These are phyloP conservation scores for Rhynchosporium agropyri DNA, from an alignment of 2,329 filamentous ascomycete genomes.

Conservation along the genomic window DNA sequence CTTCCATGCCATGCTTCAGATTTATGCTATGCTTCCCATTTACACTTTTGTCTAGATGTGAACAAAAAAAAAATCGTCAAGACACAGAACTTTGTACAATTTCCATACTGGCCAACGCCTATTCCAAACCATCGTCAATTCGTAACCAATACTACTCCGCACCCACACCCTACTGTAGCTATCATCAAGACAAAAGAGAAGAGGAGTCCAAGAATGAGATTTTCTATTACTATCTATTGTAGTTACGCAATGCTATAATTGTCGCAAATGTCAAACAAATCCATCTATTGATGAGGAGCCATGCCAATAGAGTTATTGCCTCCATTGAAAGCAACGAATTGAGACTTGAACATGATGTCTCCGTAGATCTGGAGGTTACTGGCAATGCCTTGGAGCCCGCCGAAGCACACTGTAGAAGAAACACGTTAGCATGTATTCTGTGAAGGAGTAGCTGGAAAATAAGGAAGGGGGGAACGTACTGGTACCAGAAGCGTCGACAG, in stretches of 20 bases:
- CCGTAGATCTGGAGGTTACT: conserved; percentile 62
- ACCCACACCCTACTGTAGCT: neutral
- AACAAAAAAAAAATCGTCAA: conserved; percentile 1
- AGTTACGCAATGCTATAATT: neutral
- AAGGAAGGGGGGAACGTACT: conserved; percentile 47
- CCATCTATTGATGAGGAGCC: conserved; percentile 44
- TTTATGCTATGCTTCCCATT: conserved; percentile 7
- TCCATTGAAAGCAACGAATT: conserved; percentile 60
- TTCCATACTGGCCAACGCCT: no score
- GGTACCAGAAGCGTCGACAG: conserved; percentile 47
- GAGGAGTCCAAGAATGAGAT: neutral
- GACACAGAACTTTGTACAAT: conserved; percentile 1
- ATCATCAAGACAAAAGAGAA: neutral
- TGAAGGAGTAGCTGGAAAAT: neutral
- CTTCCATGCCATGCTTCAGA: neutral
- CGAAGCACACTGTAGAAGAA: conserved; percentile 59
- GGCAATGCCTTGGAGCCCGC: conserved; percentile 64
- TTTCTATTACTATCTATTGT: conserved; percentile 14
- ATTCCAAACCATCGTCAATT: neutral
- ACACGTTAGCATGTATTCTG: conserved; percentile 16
- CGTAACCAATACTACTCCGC: neutral
- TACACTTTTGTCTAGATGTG: conserved; percentile 8
- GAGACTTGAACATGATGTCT: conserved; percentile 63
- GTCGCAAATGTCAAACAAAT: neutral
- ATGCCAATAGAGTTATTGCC: conserved; percentile 58